Base-by-base conservation (phyloP, 148 eudicot species). In the Spergularia bocconei region DNA sequence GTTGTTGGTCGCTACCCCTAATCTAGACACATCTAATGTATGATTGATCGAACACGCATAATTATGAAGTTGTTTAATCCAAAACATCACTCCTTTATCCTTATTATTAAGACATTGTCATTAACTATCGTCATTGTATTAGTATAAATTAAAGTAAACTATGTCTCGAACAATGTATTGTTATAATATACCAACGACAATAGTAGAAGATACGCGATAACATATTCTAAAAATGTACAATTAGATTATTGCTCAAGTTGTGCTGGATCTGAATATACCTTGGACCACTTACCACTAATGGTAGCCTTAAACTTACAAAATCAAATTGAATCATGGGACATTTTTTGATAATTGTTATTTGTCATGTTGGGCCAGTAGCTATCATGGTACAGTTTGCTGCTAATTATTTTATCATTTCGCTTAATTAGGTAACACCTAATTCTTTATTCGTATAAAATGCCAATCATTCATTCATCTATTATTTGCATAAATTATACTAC, bases 271-370 rank as follows among this genome's bases (percentile, higher is more conserved):
- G 79, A 80, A 80, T 75, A 80, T 80, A 71, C 76, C 79, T 56
- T 67, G 73, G 78, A 80, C 83, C 79, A 80, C 83, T 76, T 76
- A 72, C 75, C 77, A 76, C 79, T 76, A 76, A 80, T 80, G 52
- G 79, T 71, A 76, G 83, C 83, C 83, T 76, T 76, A 80, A 80
- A 80, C 83, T 60, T 76, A 65, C 83, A 76, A 80, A 80, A 76
- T 38, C 47, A 76, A 71, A 15, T 71, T 65, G 41, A 71, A 71
- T 76, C 70, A 72, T 79, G 48, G 59, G 70, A 73, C 81, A 78
- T 66, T 67, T 79, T 68, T 56, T 7, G 39, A 36, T 5, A 9
- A 17, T 65, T 52, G 70, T 75, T 47, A 66, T 75, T 64, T 51
- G 53, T 56, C 44, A 57, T 78, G 81, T 58, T 79, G 68, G 67